These are phyloP conservation scores for Aspergillus baeticus DNA, from an alignment of 495 filamentous ascomycete species.

Conservation along the genomic window DNA sequence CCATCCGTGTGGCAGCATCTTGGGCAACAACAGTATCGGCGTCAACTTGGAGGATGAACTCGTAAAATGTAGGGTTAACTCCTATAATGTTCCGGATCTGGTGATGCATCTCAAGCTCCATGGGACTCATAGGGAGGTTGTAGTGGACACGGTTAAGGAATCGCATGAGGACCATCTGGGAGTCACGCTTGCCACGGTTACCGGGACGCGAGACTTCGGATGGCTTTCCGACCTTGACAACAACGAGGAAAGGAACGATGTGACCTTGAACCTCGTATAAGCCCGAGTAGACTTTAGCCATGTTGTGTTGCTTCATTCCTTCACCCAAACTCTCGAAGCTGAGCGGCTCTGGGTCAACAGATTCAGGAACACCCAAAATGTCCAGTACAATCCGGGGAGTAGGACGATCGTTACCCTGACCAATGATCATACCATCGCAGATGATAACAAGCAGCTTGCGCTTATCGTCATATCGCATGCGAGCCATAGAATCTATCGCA, in stretches of 20 bases:
- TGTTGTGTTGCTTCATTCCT: slow-evolving; percentile 96
- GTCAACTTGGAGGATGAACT: slow-evolving; percentile 95
- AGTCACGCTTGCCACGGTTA: slow-evolving; percentile 99
- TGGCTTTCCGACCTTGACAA: slow-evolving; percentile 96
- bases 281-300: slow-evolving; percentile 98
- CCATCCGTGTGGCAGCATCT: slow-evolving; percentile 90
- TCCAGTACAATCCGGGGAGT: slow-evolving; percentile 96
- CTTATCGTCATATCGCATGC: slow-evolving; percentile 98
- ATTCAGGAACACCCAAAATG: slow-evolving; percentile 91
- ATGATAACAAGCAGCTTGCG: slow-evolving; percentile 91
- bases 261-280: slow-evolving; percentile 97
- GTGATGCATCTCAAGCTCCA: slow-evolving; percentile 98
- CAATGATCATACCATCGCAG: slow-evolving; percentile 99
- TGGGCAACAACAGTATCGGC: slow-evolving; percentile 92
- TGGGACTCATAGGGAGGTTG: slow-evolving; percentile 89
- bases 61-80: slow-evolving; percentile 97
- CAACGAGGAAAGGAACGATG: slow-evolving; percentile 95
- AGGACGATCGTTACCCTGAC: slow-evolving; percentile 93
- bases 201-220: slow-evolving; percentile 95
- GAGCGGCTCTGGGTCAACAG: slow-evolving; percentile 92
- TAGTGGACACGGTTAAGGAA: slow-evolving; percentile 99
- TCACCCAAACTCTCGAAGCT: slow-evolving; percentile 97
- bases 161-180: slow-evolving; percentile 96
- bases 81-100: slow-evolving; percentile 99
- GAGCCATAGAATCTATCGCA: slow-evolving; percentile 93